Evolutionary conservation across 2,329 filamentous ascomycete species (phyloP).

Genomic region (Elsinoe fawcettii): DNA sequence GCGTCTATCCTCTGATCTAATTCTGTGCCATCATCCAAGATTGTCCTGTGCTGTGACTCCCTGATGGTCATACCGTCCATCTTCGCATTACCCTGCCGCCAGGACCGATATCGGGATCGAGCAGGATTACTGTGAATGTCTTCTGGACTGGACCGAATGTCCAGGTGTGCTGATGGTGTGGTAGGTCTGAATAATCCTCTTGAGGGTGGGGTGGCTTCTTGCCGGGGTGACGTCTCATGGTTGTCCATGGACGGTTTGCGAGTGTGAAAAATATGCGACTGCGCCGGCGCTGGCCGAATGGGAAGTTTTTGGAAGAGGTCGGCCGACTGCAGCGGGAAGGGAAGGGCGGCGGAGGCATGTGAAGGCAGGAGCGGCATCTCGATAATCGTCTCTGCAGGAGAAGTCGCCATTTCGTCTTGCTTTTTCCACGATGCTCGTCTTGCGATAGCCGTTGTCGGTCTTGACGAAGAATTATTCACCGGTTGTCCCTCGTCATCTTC

Average conservation of each 20-base stretch:
- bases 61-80: slow-evolving; percentile 32
- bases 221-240: neutral
- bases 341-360: slow-evolving; percentile 13
- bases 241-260: slow-evolving; percentile 5
- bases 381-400: slow-evolving; percentile 9
- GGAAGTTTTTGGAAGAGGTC: slow-evolving; percentile 14
- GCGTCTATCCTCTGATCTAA: slow-evolving; percentile 59
- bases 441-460: neutral
- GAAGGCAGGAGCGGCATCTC: slow-evolving; percentile 15
- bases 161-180: neutral
- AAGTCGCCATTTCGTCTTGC: slow-evolving; percentile 2
- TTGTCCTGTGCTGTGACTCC: slow-evolving; percentile 29
- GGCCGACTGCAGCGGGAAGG: slow-evolving; percentile 15
- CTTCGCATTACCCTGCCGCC: slow-evolving; percentile 42
- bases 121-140: slow-evolving; percentile 32
- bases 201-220: neutral
- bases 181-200: neutral
- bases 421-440: neutral
- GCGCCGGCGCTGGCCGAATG: slow-evolving; percentile 5
- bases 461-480: neutral
- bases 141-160: slow-evolving; percentile 16
- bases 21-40: slow-evolving; percentile 35
- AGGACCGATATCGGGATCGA: slow-evolving; percentile 40
- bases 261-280: slow-evolving; percentile 13
- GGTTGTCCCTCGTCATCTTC: neutral